phyloP scores from a whole-genome alignment of 371 early-diverging fungal species.

The Circinella minor region DNA sequence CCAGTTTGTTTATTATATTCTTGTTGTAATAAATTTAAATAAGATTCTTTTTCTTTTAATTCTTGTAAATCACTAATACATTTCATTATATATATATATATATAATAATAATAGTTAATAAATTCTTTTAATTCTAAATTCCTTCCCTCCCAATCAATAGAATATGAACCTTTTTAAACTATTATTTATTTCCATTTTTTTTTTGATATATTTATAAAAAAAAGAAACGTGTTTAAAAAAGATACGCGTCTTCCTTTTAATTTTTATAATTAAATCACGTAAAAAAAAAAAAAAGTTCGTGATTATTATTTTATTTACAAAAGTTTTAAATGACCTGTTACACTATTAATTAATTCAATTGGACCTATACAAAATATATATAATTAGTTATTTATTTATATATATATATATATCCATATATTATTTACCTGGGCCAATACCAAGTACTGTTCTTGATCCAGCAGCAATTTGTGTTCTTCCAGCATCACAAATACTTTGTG shows the following conservation, averaged over 20 bases:
- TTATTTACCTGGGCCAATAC: conserved; percentile 89
- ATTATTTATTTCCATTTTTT: too few relatives aligned
- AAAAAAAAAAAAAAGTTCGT: background rate
- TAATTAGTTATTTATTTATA: conserved; percentile 2
- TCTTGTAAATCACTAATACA: conserved; percentile 5
- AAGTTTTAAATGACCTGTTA: conserved; percentile 88
- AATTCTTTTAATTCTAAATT: too few relatives aligned
- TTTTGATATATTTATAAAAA: background rate
- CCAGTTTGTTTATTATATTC: conserved; percentile 10
- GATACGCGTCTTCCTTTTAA: too few relatives aligned
- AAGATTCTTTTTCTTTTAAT: conserved; percentile 9
- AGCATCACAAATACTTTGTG: conserved; percentile 91
- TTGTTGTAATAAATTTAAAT: conserved; percentile 8
- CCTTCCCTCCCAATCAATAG: too few relatives aligned
- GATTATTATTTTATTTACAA: conserved; percentile 48
- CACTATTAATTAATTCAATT: conserved; percentile 73
- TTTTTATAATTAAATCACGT: background rate
- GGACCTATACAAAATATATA: conserved; percentile 58
- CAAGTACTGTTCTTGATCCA: conserved; percentile 94
- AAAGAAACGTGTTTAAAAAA: background rate
- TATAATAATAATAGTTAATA: too few relatives aligned
- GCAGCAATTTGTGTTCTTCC: conserved; percentile 98
- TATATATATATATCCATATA: background rate
- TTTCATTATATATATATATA: too few relatives aligned
- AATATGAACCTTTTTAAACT: too few relatives aligned